Evolutionary conservation across 2,329 filamentous ascomycete species (phyloP).

Genomic region (Colletotrichum tamarilloi): DNA sequence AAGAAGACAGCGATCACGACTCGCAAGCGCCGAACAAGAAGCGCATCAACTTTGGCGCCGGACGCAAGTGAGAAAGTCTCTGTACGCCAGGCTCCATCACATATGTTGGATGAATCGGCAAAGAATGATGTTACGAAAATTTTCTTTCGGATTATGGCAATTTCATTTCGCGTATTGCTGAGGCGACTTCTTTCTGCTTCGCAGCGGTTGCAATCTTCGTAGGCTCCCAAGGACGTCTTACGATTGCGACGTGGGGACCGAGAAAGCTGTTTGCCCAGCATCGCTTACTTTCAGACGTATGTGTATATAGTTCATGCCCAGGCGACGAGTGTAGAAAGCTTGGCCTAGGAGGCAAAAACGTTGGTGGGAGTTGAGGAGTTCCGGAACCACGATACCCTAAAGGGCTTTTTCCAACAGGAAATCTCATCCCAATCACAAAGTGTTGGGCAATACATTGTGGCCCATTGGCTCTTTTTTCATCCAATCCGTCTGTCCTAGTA

Average conservation of each 20-base stretch:
- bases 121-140: not conserved
- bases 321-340: not conserved
- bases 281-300: not conserved
- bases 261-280: not conserved
- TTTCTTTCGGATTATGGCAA: not conserved
- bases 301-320: not conserved
- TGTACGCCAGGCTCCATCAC: not conserved
- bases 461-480: not conserved
- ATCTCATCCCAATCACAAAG: not conserved
- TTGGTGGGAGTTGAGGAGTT: conserved; percentile 15
- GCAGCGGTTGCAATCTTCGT: not conserved
- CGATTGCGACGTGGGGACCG: not conserved
- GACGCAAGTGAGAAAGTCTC: conserved; percentile 54
- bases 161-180: not conserved
- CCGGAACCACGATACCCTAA: conserved; percentile 12
- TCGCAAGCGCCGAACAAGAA: conserved; percentile 64
- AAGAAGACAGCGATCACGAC: conserved; percentile 69
- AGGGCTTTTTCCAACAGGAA: not conserved
- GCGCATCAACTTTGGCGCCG: conserved; percentile 67
- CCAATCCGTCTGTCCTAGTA: too few species aligned
- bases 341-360: not conserved
- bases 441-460: not conserved
- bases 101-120: not conserved
- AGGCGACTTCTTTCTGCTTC: not conserved
- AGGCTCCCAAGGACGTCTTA: not conserved